Evolutionary conservation across 169 alveolate genomes (phyloP), one percentile per base, ranked within the genome.

Genomic region (Condylostoma magnum): DNA sequence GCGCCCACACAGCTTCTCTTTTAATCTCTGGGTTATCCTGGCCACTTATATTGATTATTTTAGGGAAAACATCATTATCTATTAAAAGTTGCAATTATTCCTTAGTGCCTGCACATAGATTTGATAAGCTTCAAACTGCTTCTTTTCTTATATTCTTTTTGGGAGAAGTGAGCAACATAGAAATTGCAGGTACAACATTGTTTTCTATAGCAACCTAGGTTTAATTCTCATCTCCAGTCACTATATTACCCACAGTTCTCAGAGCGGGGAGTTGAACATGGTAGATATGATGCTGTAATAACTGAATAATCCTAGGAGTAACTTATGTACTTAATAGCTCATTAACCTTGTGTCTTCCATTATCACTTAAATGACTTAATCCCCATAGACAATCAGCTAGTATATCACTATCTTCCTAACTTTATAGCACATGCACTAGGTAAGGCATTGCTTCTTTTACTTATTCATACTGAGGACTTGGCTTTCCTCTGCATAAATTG

Each of bases 1-100:
- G 89, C 4, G 99, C 98, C 99, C 99, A 97, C 31, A 98, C 98
- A 22, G 99, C 99, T 89, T 98, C 99, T 84, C 94, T 93, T 87
- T 94, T 89, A 36, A 97, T 93, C 55, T 96, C 99, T 68, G 86
- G 88, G 69, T 96, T 98, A 63, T 94, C 97, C 31, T 90, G 92
- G 48, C 88, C 48, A 85, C 92, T 80, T 43, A 92, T 69, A 68
- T 94, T 88, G 53, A 95, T 77, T 47, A 95, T 87, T 37, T 90
- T 92, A 8, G 90, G 94, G 6, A 95, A 80, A 34, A 91, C 75
- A 33, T 92, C 96, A 53, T 83, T 79, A 38, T 90, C 93, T 22
- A 95, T 56, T 56, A 94, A 86, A 68, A 90, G 92, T 79, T 95
- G 97, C 37, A 95, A 87, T 82, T 95, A 98, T 22, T 91, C 95